Conservation (phyloP, 2,329 filamentous ascomycete species). For the Phoma sp. region DNA sequence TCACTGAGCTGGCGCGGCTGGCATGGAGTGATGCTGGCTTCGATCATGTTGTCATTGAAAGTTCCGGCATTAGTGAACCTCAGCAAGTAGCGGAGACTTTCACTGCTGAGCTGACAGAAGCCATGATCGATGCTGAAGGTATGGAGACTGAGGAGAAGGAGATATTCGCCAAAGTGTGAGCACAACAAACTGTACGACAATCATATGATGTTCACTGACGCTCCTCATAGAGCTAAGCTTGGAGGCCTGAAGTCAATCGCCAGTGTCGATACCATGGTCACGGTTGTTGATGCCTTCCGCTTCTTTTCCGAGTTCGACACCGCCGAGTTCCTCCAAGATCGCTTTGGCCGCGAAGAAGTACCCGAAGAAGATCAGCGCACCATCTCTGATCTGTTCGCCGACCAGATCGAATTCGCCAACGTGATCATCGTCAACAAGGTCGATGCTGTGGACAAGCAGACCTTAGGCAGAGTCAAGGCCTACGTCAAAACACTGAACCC, state of each 20-base stretch:
- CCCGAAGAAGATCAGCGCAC: constrained; percentile 73
- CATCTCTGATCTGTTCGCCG: constrained; percentile 77
- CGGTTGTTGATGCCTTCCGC: constrained; percentile 76
- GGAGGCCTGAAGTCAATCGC: constrained; percentile 73
- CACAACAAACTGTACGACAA: too few relatives aligned
- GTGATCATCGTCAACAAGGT: constrained; percentile 76
- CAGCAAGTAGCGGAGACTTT: constrained; percentile 80
- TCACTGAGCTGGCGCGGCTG: constrained; percentile 72
- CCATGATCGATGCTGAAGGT: constrained; percentile 54
- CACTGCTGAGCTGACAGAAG: constrained; percentile 58
- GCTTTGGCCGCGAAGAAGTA: constrained; percentile 63
- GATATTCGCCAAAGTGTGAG: constrained; percentile 57
- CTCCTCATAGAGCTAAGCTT: constrained; percentile 33
- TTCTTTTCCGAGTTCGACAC: constrained; percentile 77
- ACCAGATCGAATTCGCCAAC: constrained; percentile 80
- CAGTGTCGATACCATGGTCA: constrained; percentile 73
- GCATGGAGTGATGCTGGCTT: constrained; percentile 66
- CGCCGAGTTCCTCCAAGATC: constrained; percentile 69
- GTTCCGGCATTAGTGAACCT: constrained; percentile 74
- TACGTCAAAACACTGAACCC: constrained; percentile 71
- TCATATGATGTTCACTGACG: background rate
- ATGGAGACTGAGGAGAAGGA: constrained; percentile 55
- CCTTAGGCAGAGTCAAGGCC: constrained; percentile 57
- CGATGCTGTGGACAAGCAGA: constrained; percentile 63
- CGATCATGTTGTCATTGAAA: constrained; percentile 77